Evolutionary conservation across 176 grass and related monocot genomes (phyloP).

Genomic region (Zizania latifolia): DNA sequence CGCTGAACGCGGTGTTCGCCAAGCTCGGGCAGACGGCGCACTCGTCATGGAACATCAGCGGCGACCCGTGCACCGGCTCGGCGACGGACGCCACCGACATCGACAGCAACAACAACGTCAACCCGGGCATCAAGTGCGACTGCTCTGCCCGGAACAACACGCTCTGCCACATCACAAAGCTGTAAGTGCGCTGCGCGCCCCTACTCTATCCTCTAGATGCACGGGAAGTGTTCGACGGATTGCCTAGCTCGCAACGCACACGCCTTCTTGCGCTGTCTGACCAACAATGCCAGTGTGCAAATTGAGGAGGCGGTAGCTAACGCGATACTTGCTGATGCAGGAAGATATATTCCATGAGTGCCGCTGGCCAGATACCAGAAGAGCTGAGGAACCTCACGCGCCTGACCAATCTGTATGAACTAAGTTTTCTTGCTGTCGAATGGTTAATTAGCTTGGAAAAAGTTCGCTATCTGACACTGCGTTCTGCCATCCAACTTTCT

Average conservation of each 20-base stretch:
- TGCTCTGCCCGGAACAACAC: conserved; percentile 43
- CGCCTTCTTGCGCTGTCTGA: background rate
- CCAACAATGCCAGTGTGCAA: background rate
- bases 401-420: conserved; percentile 51
- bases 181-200: conserved; percentile 29
- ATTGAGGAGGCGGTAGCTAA: background rate
- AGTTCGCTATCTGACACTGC: background rate
- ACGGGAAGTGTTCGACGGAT: background rate
- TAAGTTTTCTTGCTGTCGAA: background rate
- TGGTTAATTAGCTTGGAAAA: background rate
- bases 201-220: background rate
- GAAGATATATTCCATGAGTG: conserved; percentile 34
- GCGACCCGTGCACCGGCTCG: conserved; percentile 73
- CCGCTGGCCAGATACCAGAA: conserved; percentile 46
- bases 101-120: conserved; percentile 23
- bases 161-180: conserved; percentile 60
- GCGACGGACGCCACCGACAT: conserved; percentile 44
- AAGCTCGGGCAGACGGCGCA: conserved; percentile 37
- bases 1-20: conserved; percentile 58
- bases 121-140: conserved; percentile 58
- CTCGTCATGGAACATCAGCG: conserved; percentile 76
- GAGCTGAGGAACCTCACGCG: conserved; percentile 58
- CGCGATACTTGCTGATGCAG: conserved; percentile 20
- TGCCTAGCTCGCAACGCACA: background rate
- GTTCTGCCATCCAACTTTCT: background rate